Evolutionary conservation across 108 stramenopile genomes (phyloP).

Genomic region (Bacterosira constricta): DNA sequence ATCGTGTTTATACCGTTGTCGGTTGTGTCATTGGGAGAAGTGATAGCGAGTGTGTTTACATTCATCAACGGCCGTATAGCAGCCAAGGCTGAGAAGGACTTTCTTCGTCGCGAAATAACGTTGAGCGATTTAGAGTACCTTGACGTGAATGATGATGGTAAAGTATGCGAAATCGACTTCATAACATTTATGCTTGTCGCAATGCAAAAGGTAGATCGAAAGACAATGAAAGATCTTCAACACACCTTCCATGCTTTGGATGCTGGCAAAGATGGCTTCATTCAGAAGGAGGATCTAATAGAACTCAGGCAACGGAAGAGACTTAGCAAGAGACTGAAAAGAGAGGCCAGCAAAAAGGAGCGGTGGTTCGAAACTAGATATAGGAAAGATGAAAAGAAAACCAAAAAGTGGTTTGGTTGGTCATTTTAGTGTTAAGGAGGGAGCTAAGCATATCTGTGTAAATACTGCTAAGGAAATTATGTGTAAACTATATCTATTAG

Average conservation of each 20-base stretch:
- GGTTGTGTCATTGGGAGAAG: constrained; percentile 56
- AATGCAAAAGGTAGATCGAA: constrained; percentile 60
- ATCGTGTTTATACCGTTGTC: constrained; percentile 57
- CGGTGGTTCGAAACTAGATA: not conserved
- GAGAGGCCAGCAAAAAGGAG: constrained; percentile 2
- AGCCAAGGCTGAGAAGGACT: constrained; percentile 34
- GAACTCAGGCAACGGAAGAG: constrained; percentile 42
- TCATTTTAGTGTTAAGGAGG: no score
- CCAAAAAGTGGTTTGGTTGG: no score
- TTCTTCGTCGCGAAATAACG: constrained; percentile 46
- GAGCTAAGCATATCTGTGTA: no score
- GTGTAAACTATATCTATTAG: no score
- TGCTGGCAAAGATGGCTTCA: constrained; percentile 41
- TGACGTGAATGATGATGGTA: constrained; percentile 57
- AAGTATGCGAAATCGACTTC: constrained; percentile 57
- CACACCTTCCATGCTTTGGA: constrained; percentile 62
- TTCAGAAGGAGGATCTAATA: constrained; percentile 62
- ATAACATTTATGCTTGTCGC: constrained; percentile 69
- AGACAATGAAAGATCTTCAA: constrained; percentile 55
- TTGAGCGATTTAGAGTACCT: constrained; percentile 45
- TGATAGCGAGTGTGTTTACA: constrained; percentile 43
- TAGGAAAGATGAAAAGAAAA: no score
- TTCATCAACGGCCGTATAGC: constrained; percentile 28
- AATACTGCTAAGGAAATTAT: no score
- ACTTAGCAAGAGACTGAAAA: constrained; percentile 9